A percentile compares a stretch with the other conserved stretches of the same genome.
These are phyloP conservation scores for Urtica urens DNA, from an alignment of 306 rosid genomes.

Conservation along the genomic window DNA sequence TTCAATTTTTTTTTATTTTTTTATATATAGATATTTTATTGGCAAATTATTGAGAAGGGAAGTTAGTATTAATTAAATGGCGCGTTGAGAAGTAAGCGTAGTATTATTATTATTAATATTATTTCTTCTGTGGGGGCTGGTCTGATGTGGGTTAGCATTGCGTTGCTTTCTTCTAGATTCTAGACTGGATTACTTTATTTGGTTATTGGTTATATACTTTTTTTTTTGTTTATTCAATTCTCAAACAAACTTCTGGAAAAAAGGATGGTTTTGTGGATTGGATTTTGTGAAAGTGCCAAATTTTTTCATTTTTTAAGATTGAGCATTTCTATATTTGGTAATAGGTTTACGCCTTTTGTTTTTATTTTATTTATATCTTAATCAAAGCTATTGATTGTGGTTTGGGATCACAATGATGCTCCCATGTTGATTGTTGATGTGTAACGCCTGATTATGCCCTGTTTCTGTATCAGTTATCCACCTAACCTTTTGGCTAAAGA, in stretches of 20 bases:
- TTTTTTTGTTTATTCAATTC: neutral
- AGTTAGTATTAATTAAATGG: no score
- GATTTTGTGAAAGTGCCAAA: neutral
- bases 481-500: no score
- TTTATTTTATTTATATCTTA: no score
- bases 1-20: neutral
- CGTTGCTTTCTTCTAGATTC: neutral
- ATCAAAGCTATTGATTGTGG: no score
- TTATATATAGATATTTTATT: neutral
- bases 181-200: neutral
- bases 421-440: neutral
- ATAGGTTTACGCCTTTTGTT: neutral
- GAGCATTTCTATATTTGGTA: neutral
- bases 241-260: neutral
- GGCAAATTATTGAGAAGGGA: conserved; percentile 1
- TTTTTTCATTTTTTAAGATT: no score
- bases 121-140: no score
- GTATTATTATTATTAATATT: no score
- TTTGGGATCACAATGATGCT: neutral
- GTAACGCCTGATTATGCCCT: neutral
- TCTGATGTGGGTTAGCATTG: neutral
- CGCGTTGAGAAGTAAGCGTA: no score
- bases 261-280: neutral
- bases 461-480: no score
- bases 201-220: neutral